Evolutionary conservation across 768 basidiomycete genomes (phyloP), one percentile per base, ranked within the genome.

Genomic region (Trametes meyenii): DNA sequence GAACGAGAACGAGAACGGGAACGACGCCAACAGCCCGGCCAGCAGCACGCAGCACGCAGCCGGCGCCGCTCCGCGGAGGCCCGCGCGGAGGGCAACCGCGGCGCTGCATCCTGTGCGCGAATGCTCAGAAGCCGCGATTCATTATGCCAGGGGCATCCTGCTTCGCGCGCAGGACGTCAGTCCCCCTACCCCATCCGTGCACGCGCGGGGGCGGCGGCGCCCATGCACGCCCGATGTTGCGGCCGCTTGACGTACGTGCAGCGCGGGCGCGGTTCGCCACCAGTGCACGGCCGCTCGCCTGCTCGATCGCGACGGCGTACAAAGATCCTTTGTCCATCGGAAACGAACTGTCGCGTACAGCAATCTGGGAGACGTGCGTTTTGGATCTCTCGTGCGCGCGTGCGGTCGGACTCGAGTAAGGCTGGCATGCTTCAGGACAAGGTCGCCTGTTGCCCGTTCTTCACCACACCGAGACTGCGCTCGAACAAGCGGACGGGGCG

Each of bases 201-300:
- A 8, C 8, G 29, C 29, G 29, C 29, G 29, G 29, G 29, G 29
- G 29, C 29, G 29, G 29, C 4, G 29, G 8, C 29, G 55, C 46
- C 1, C 45, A 29, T 44, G 49, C 33, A 50, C 21, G 49, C 11
- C n/a, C 23, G 57, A 58, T 39, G 49, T n/a, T 42, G 57, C 50
- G 26, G 57, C 17, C 49, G 40, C 21, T 58, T 58, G 57, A 58
- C 57, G 57, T 58, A 58, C 57, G 29, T n/a, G n/a, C n/a, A n/a
- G n/a, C n/a, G 33, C 39, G 17, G 51, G 16, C 2, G 49, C 44
- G 29, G 29, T 33, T 33, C 29, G n/a, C n/a, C n/a, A n/a, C n/a
- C n/a, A n/a, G n/a, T 17, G 46, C 3, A 43, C 8, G 16, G 49
- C 39, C 3, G 56, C 21, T 29, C 48, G 29, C 56, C n/a, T n/a